Percentiles rank a stretch among this genome's conserved stretches.
Evolutionary conservation across 257 asterid genomes (phyloP).

Genomic region (Voacanga thouarsii): DNA sequence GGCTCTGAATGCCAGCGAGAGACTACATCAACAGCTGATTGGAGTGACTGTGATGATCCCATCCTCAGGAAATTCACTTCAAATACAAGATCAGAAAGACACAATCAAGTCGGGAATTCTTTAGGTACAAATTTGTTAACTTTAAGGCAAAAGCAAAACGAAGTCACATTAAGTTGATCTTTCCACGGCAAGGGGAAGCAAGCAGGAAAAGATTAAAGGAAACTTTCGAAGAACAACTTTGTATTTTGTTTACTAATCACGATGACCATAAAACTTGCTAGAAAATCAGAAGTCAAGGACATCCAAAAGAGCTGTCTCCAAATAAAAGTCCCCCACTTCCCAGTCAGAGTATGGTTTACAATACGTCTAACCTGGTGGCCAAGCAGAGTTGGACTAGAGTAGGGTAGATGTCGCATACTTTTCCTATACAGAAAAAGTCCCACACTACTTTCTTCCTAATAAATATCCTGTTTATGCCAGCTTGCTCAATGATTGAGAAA

Average conservation of each 20-base stretch:
- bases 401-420: neutral
- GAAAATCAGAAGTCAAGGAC: neutral
- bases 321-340: neutral
- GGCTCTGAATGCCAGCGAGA: conserved; percentile 25
- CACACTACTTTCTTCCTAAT: neutral
- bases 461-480: neutral
- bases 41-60: conserved; percentile 1
- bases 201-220: neutral
- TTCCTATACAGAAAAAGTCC: neutral
- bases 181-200: neutral
- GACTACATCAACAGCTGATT: conserved; percentile 17
- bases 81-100: neutral
- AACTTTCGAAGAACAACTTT: too few species aligned
- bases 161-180: too few species aligned
- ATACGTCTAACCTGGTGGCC: neutral
- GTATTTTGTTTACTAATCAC: too few species aligned
- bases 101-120: neutral
- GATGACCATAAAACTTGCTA: too few species aligned
- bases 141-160: too few species aligned
- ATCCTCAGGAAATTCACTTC: neutral
- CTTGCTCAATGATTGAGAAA: neutral
- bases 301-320: neutral
- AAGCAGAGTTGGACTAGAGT: neutral
- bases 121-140: too few species aligned
- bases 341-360: neutral